phyloP scores from a whole-genome alignment of 2,329 filamentous ascomycete genomes.

The Hymenoscyphus occultus region DNA sequence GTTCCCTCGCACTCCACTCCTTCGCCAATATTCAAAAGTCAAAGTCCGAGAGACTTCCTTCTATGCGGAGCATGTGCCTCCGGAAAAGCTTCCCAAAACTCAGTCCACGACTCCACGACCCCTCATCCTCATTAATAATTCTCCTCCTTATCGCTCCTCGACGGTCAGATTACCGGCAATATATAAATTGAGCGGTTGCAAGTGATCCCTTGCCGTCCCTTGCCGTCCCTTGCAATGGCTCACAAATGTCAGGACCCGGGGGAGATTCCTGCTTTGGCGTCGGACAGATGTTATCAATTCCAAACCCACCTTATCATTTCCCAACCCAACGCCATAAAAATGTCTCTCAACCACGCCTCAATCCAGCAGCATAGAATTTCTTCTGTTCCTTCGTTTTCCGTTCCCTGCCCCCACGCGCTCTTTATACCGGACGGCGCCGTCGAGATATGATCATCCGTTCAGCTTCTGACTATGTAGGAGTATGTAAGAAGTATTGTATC shows the following conservation, averaged over 20 bases:
- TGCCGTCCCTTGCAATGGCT: no score
- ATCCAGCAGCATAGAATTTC: not conserved
- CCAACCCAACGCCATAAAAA: not conserved
- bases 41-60: not conserved
- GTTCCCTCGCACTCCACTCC: not conserved
- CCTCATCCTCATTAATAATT: not conserved
- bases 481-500: not conserved
- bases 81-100: not conserved
- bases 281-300: not conserved
- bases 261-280: conserved; percentile 6
- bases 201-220: not conserved
- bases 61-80: conserved; percentile 10
- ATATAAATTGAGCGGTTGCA: conserved; percentile 7
- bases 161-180: not conserved
- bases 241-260: not conserved
- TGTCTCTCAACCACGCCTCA: not conserved
- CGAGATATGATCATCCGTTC: not conserved
- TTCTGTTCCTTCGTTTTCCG: not conserved
- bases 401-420: not conserved
- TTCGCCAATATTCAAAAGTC: not conserved
- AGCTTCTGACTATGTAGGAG: not conserved
- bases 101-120: not conserved
- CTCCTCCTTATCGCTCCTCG: not conserved
- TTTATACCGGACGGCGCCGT: not conserved
- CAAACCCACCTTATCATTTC: not conserved